Base-by-base conservation (phyloP, 371 early-diverging fungal species). In the Actinomucor elegans region DNA sequence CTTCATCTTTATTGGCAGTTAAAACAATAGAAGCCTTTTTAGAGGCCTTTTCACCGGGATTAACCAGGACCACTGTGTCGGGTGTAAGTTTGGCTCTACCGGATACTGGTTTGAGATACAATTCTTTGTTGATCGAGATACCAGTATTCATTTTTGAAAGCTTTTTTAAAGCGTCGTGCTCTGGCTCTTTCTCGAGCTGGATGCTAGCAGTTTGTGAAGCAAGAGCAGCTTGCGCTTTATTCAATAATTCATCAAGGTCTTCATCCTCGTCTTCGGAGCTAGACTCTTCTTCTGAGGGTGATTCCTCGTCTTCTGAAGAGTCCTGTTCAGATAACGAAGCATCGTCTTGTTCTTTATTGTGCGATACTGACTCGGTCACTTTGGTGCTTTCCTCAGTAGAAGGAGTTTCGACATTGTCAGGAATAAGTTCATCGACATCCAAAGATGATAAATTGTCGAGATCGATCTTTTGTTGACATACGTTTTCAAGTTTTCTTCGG, bases 151-250 rank as follows among this genome's bases (percentile, higher is more conserved):
- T 53, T 45, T 73, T 77, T 10, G 81, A 67, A 21, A 78, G 51
- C 12, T 26, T 51, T 2, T 33, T 34, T 9, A 34, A 28, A 6
- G 52, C 49, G 43, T 60, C 41, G 2, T 42, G 27, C 9, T 42
- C 15, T 9, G 15, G 46, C 4, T 52, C 26, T 0, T 64, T 36
- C 4, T 53, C 45, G 26, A 64, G 29, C 24, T 50, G 51, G 46
- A 49, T 48, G 7, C 54, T 64, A 33, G 58, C 33, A 15, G 58
- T 64, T 57, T 80, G 64, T 21, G 54, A 27, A 47, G 47, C 50
- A 5, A 83, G 49, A 4, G 75, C 76, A n/a, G 53, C 52, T 52
- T 73, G 67, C 5, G 83, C 83, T 47, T 77, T 79, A n/a, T 65
- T 40, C 24, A 83, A 58, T 10, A 83, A 52, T 6, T 55, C 52